These are phyloP conservation scores for Venustampulla echinocandica DNA, from an alignment of 495 filamentous ascomycete species.

Conservation along the genomic window DNA sequence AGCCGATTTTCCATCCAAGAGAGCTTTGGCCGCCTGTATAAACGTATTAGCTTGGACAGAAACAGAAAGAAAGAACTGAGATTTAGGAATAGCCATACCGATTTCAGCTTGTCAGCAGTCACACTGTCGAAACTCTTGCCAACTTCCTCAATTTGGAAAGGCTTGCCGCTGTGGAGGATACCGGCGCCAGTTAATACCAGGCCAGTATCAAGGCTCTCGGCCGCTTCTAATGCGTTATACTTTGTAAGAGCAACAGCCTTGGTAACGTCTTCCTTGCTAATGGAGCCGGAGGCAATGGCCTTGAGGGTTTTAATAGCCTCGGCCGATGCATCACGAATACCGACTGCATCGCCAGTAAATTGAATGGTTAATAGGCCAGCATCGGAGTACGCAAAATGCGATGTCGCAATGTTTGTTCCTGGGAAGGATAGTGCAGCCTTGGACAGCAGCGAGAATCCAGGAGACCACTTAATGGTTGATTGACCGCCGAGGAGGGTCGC, in stretches of 20 bases:
- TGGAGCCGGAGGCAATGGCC: conserved; percentile 61
- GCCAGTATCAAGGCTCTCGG: conserved; percentile 60
- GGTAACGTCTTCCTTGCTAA: conserved; percentile 74
- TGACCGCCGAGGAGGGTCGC: conserved; percentile 84
- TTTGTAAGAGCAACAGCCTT: conserved; percentile 91
- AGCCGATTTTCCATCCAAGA: conserved; percentile 81
- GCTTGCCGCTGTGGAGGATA: conserved; percentile 62
- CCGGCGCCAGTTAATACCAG: conserved; percentile 66
- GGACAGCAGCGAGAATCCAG: conserved; percentile 81
- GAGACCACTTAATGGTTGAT: conserved; percentile 88
- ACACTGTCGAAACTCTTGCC: conserved; percentile 73
- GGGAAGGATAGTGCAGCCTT: conserved; percentile 61
- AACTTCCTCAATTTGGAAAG: conserved; percentile 77
- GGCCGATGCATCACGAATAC: conserved; percentile 48
- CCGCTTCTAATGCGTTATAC: conserved; percentile 81
- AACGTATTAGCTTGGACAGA: not conserved
- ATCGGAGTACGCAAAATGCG: conserved; percentile 83
- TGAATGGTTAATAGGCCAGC: conserved; percentile 80
- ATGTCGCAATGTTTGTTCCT: conserved; percentile 55
- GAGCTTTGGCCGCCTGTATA: conserved; percentile 66
- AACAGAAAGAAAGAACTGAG: not conserved
- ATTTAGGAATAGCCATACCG: conserved; percentile 48
- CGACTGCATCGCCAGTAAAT: conserved; percentile 60
- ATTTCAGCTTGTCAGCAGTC: conserved; percentile 73
- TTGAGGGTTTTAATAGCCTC: conserved; percentile 73